A percentile compares a stretch with the other conserved stretches of the same genome.
These are phyloP conservation scores for Tardiomyces digboiensis DNA, from an alignment of 1,139 yeast species.

Conservation along the genomic window DNA sequence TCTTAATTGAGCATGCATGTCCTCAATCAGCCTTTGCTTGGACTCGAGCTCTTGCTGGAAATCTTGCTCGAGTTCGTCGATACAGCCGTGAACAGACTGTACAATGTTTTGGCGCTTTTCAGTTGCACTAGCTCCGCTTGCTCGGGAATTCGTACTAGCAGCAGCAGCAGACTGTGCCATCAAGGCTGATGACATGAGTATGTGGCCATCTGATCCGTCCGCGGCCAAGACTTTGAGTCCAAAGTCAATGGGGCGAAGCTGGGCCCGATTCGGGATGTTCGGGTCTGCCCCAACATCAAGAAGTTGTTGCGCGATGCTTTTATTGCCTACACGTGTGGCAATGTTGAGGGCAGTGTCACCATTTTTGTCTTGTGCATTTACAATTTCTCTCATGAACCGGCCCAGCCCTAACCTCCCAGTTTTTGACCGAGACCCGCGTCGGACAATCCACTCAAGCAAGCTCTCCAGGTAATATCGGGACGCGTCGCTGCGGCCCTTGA, in stretches of 20 bases:
- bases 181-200: background rate
- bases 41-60: constrained; percentile 39
- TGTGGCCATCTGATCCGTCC: background rate
- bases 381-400: constrained; percentile 54
- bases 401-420: constrained; percentile 41
- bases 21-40: constrained; percentile 37
- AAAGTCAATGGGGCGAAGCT: constrained; percentile 78
- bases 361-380: constrained; percentile 69
- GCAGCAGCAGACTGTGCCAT: background rate
- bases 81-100: constrained; percentile 33
- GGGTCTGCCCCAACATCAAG: constrained; percentile 85
- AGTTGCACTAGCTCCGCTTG: constrained; percentile 3
- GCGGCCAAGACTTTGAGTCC: constrained; percentile 35
- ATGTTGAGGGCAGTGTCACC: constrained; percentile 69
- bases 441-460: constrained; percentile 73
- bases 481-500: constrained; percentile 59
- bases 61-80: constrained; percentile 33
- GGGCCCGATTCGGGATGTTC: constrained; percentile 68
- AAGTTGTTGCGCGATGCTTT: constrained; percentile 69
- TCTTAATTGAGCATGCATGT: constrained; percentile 38
- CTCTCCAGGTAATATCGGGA: constrained; percentile 69
- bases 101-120: constrained; percentile 35
- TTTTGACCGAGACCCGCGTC: constrained; percentile 34
- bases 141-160: background rate
- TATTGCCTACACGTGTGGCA: constrained; percentile 83